Evolutionary conservation across 352 stramenopile species (phyloP).

Genomic region (Globisporangium recalcitrans): DNA sequence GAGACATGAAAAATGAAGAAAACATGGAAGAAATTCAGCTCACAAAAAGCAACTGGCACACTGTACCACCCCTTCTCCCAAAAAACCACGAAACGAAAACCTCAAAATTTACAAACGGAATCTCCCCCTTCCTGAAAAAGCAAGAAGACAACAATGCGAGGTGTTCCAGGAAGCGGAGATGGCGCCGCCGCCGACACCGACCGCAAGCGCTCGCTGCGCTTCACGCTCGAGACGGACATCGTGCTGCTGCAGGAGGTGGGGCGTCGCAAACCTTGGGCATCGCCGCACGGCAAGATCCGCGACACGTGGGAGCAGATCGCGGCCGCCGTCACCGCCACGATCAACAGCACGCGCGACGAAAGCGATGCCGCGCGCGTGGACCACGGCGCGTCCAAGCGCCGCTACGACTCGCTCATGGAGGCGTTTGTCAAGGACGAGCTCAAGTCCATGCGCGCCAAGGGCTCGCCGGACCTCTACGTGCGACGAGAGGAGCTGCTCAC

Average conservation of each 20-base stretch:
- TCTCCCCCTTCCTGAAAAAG: constrained; percentile 1
- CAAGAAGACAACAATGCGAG: neutral
- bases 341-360: constrained; percentile 13
- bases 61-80: neutral
- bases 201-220: constrained; percentile 17
- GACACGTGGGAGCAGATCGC: constrained; percentile 18
- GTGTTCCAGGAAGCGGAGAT: neutral
- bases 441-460: constrained; percentile 18
- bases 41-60: neutral
- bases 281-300: constrained; percentile 15
- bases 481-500: constrained; percentile 15
- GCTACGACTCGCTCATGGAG: constrained; percentile 17
- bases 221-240: constrained; percentile 16
- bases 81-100: neutral
- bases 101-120: constrained; percentile 10
- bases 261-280: constrained; percentile 8
- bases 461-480: constrained; percentile 13
- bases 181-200: neutral
- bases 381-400: constrained; percentile 14
- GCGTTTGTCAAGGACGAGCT: constrained; percentile 16
- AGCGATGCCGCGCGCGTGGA: constrained; percentile 15
- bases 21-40: neutral
- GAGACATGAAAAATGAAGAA: neutral
- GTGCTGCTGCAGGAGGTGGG: constrained; percentile 15
- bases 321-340: constrained; percentile 4